Percentiles rank a stretch among this genome's conserved stretches.
Conservation (phyloP, 805 yeast genomes). For the Danielozyma ontarioensis region DNA sequence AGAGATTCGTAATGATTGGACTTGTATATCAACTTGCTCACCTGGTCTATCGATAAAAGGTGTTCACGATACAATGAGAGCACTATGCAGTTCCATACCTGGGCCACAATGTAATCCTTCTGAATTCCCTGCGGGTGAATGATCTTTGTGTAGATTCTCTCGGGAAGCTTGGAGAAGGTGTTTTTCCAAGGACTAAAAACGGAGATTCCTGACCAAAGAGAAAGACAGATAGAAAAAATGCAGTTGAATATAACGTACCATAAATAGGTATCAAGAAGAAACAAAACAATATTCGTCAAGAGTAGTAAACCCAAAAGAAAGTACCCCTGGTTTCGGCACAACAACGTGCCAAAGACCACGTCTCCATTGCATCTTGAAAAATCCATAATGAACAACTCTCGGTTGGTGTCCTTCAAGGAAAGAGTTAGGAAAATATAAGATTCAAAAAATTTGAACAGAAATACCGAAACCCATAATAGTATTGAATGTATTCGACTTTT, state of each 20-base stretch:
- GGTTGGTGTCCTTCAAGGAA: constrained; percentile 29
- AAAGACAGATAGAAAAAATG: constrained; percentile 25
- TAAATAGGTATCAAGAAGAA: constrained; percentile 35
- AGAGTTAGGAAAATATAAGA: constrained; percentile 32
- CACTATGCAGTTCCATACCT: constrained; percentile 15
- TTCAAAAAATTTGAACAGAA: constrained; percentile 29
- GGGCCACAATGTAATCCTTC: constrained; percentile 7
- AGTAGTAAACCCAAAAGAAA: constrained; percentile 19
- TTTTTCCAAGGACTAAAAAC: constrained; percentile 36
- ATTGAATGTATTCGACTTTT: constrained; percentile 20
- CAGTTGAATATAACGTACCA: constrained; percentile 37
- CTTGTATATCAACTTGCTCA: constrained; percentile 24
- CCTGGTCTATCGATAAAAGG: constrained; percentile 36
- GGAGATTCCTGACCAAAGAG: constrained; percentile 27
- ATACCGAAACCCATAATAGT: constrained; percentile 26
- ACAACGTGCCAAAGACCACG: constrained; percentile 12
- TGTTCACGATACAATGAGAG: constrained; percentile 30
- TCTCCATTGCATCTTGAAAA: constrained; percentile 25
- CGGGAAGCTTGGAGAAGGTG: constrained; percentile 30
- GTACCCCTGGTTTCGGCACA: constrained; percentile 26
- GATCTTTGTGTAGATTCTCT: constrained; percentile 25
- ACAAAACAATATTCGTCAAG: constrained; percentile 25
- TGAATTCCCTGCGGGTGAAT: constrained; percentile 8
- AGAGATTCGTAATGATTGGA: background rate
- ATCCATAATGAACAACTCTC: constrained; percentile 22